Base-by-base conservation (phyloP, 192 early-diverging fungal species). In the Rhizoclosmatium globosum region DNA sequence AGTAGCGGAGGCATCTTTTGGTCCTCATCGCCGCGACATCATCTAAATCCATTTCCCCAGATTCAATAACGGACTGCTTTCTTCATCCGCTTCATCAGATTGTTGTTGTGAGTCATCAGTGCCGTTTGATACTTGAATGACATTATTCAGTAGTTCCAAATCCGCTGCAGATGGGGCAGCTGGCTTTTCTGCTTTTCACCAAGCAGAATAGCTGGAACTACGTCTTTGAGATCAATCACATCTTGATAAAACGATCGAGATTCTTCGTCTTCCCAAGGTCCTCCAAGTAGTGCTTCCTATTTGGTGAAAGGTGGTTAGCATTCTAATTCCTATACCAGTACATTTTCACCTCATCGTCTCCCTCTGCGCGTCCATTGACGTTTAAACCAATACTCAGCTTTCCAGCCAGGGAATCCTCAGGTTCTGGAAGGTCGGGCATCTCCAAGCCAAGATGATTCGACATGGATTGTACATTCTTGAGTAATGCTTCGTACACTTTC, bases 221-320 rank as follows among this genome's bases (percentile, higher is more conserved):
- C 81, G 9, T 91, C 86, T 68, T 88, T 84, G 45, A 99, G 85
- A 78, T 98, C 93, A 46, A 94, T 80, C 3, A 99, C 71, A 45
- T 91, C 86, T 77, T 98, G 95, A 79, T 99, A 99, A 82, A 99
- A 98, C 59, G 86, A 83, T 58, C 92, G 89, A 39, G 92, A 91
- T 53, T 99, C 97, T 39, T 99, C 96, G 79, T 98, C 96, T 78
- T 98, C 97, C 94, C 97, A 99, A 23, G 92, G 81, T 39, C 90
- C 91, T 53, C 76, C 71, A 11, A 44, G 13, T 7, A 74, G 72
- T 42, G 74, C 82, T 62, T 74, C 72, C 72, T 74, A 43, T 2
- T 39, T 50, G 66, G 39, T 42, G 13, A n/a, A 86, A 81, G 11
- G 76, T 31, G 82, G 61, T 23, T 81, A 74, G 21, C 74, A 23